Conservation (phyloP, 176 grass and related monocot species). For the Avena sativa region DNA sequence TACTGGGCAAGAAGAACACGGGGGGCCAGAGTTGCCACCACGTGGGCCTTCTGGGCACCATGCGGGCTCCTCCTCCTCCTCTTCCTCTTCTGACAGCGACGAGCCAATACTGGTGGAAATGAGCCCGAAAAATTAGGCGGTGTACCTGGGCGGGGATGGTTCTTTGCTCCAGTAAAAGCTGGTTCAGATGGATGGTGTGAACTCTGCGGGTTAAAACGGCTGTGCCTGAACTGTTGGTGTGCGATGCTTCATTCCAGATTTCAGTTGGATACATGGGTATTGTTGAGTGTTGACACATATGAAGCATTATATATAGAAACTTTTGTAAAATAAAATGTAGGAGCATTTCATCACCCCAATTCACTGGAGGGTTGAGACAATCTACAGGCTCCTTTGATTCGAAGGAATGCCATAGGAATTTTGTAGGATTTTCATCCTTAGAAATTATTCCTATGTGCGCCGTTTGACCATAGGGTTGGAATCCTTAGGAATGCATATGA, state of each 20-base stretch:
- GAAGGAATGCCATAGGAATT: no score
- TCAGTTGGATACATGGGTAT: background rate
- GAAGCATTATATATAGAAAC: conserved; percentile 6
- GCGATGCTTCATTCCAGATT: conserved; percentile 20
- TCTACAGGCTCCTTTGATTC: no score
- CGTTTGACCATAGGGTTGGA: no score
- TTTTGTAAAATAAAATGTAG: conserved; percentile 19
- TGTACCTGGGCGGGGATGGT: background rate
- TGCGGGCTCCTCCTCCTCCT: conserved; percentile 25
- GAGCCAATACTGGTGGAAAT: conserved; percentile 32
- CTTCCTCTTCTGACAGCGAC: conserved; percentile 21
- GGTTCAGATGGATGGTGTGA: conserved; percentile 13
- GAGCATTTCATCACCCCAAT: background rate
- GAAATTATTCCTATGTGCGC: no score
- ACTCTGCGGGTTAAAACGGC: background rate
- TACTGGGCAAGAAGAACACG: conserved; percentile 52
- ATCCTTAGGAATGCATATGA: no score
- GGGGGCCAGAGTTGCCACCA: conserved; percentile 44
- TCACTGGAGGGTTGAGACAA: background rate
- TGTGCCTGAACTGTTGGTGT: background rate
- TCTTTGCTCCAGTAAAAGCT: conserved; percentile 21
- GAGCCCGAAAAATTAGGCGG: conserved; percentile 41
- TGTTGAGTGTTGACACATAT: background rate
- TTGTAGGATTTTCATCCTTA: no score
- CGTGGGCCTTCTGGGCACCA: conserved; percentile 50